Evolutionary conservation across 768 basidiomycete genomes (phyloP).

Genomic region (Auriscalpium microsporum): DNA sequence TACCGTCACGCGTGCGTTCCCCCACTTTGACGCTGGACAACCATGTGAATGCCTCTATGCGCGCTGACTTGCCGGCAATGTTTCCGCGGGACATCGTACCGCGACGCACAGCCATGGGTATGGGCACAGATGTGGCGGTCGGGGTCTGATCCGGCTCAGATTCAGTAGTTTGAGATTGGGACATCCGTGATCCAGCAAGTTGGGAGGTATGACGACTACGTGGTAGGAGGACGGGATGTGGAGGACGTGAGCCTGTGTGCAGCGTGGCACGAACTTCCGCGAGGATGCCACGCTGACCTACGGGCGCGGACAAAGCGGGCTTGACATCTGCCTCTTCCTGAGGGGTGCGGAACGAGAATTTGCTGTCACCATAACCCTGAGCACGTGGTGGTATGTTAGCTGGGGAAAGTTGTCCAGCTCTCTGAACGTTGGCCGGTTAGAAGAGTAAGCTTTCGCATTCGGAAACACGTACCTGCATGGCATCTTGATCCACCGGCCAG

Average conservation of each 20-base stretch:
- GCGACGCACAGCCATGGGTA: conserved; percentile 7
- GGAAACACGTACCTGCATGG: conserved; percentile 47
- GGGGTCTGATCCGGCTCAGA: conserved; percentile 16
- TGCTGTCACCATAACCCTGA: conserved; percentile 16
- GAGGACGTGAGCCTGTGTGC: conserved; percentile 20
- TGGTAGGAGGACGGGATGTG: conserved; percentile 24
- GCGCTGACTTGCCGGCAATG: conserved; percentile 40
- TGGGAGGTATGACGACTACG: conserved; percentile 19
- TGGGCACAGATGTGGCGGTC: conserved; percentile 6
- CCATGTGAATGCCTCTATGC: conserved; percentile 67
- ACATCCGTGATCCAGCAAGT: not conserved
- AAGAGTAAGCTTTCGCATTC: not conserved
- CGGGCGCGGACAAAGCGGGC: conserved; percentile 48
- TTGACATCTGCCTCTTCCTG: conserved; percentile 25
- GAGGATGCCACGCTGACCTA: conserved; percentile 58
- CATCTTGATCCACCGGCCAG: conserved; percentile 74
- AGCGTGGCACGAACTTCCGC: conserved; percentile 60
- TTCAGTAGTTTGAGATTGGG: conserved; percentile 3
- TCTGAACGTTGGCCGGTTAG: conserved; percentile 11
- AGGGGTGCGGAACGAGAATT: conserved; percentile 48
- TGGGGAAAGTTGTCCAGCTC: conserved; percentile 18
- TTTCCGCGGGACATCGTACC: conserved; percentile 41
- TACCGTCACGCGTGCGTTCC: conserved; percentile 39
- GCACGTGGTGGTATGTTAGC: conserved; percentile 5
- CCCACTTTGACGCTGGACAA: conserved; percentile 65